Evolutionary conservation across 495 filamentous ascomycete species (phyloP).

Genomic region (Lophium mytilinum): DNA sequence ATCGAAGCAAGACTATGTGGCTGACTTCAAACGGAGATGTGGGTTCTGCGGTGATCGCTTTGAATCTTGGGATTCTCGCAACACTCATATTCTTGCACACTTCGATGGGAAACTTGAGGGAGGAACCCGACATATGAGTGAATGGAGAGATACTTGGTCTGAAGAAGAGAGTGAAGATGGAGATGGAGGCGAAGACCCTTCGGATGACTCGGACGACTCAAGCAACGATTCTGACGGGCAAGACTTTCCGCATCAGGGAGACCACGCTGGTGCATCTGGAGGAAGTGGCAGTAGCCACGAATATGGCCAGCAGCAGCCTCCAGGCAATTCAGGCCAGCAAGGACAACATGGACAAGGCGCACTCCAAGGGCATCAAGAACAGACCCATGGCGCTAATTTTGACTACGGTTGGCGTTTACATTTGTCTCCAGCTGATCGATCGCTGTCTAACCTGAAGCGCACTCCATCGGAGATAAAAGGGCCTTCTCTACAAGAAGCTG

Average conservation of each 20-base stretch:
- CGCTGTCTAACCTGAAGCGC: too few species aligned
- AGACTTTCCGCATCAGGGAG: neutral
- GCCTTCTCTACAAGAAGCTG: too few species aligned
- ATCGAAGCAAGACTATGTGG: conserved; percentile 11
- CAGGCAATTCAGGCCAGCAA: neutral
- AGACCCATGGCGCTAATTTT: neutral
- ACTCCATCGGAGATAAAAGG: too few species aligned
- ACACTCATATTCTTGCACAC: conserved; percentile 17
- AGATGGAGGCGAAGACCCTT: conserved; percentile 1
- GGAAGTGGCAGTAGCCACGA: neutral
- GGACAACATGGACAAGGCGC: neutral
- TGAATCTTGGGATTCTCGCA: conserved; percentile 13
- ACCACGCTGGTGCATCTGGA: conserved; percentile 6
- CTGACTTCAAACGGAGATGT: conserved; percentile 11
- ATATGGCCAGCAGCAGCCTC: neutral
- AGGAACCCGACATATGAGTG: neutral
- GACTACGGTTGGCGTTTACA: neutral
- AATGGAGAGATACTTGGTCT: neutral
- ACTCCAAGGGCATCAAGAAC: neutral
- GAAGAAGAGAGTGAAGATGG: neutral
- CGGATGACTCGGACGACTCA: conserved; percentile 1
- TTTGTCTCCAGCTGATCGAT: neutral
- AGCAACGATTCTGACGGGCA: conserved; percentile 10
- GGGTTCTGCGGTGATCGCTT: conserved; percentile 4
- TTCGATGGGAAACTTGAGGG: conserved; percentile 7